These are phyloP conservation scores for Fistulinella prunicolor DNA, from an alignment of 768 basidiomycete genomes.

Conservation along the genomic window DNA sequence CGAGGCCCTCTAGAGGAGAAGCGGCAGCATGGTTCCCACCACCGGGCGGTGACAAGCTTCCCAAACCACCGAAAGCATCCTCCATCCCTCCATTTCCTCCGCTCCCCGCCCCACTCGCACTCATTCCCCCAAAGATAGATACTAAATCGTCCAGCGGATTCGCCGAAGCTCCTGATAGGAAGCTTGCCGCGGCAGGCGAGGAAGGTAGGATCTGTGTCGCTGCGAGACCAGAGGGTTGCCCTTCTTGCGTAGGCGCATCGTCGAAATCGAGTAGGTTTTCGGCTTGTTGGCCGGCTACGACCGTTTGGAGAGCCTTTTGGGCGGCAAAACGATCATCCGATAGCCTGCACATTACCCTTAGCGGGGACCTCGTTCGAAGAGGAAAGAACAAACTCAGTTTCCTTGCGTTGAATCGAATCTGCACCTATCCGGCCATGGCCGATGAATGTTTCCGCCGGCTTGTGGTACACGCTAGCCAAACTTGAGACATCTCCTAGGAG, in stretches of 20 bases:
- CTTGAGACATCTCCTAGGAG: slow-evolving; percentile 86
- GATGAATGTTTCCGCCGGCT: slow-evolving; percentile 93
- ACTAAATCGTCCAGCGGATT: slow-evolving; percentile 94
- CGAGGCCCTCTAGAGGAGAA: slow-evolving; percentile 20
- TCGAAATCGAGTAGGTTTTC: slow-evolving; percentile 97
- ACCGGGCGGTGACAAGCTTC: slow-evolving; percentile 12
- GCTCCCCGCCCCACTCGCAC: slow-evolving; percentile 23
- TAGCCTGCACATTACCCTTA: slow-evolving; percentile 34
- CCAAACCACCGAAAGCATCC: slow-evolving; percentile 18
- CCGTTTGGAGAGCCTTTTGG: slow-evolving; percentile 86
- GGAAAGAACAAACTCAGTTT: slow-evolving; percentile 48
- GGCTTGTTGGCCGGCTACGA: slow-evolving; percentile 86
- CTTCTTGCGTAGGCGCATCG: slow-evolving; percentile 58
- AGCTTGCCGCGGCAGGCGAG: slow-evolving; percentile 69
- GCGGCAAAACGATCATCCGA: slow-evolving; percentile 70
- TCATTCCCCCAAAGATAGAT: slow-evolving; percentile 76
- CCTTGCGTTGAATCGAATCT: slow-evolving; percentile 69
- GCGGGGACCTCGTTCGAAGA: not conserved
- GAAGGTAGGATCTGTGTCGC: slow-evolving; percentile 72
- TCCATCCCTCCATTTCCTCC: slow-evolving; percentile 11
- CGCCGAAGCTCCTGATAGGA: slow-evolving; percentile 74
- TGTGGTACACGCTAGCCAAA: slow-evolving; percentile 95
- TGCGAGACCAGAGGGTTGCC: slow-evolving; percentile 67
- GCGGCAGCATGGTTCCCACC: slow-evolving; percentile 3
- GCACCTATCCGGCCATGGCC: slow-evolving; percentile 87